phyloP scores from a whole-genome alignment of 2,329 filamentous ascomycete species.

The Botrytis fabae region DNA sequence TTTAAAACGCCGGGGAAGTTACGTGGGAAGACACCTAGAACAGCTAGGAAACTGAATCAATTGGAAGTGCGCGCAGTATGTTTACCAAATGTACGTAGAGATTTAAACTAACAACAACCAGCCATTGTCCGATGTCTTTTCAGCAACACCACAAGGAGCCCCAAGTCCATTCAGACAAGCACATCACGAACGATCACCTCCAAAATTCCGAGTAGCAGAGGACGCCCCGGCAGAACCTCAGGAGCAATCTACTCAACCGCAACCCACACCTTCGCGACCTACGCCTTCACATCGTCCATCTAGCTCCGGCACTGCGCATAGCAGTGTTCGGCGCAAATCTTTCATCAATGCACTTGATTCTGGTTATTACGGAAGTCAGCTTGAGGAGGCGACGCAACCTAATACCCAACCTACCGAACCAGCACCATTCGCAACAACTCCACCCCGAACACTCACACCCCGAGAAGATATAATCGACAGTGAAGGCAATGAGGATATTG shows the following conservation, averaged over 20 bases:
- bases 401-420: slow-evolving; percentile 29
- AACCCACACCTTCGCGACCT: background rate
- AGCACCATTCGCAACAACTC: background rate
- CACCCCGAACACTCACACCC: slow-evolving; percentile 17
- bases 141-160: slow-evolving; percentile 54
- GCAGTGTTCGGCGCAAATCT: slow-evolving; percentile 33
- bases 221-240: slow-evolving; percentile 44
- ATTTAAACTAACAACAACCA: slow-evolving; percentile 40
- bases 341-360: slow-evolving; percentile 55
- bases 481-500: background rate
- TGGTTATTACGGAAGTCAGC: slow-evolving; percentile 69
- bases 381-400: slow-evolving; percentile 28
- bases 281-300: slow-evolving; percentile 3
- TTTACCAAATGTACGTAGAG: slow-evolving; percentile 26
- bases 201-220: slow-evolving; percentile 60
- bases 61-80: slow-evolving; percentile 64
- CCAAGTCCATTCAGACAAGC: slow-evolving; percentile 45
- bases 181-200: slow-evolving; percentile 39
- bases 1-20: slow-evolving; percentile 91
- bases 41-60: slow-evolving; percentile 60
- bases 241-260: slow-evolving; percentile 13
- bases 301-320: slow-evolving; percentile 17
- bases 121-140: slow-evolving; percentile 62
- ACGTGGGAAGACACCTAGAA: slow-evolving; percentile 77
- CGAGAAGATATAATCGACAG: slow-evolving; percentile 15